These are phyloP conservation scores for Streptanthus diversifolius DNA, from an alignment of 345 rosid species.

Conservation along the genomic window DNA sequence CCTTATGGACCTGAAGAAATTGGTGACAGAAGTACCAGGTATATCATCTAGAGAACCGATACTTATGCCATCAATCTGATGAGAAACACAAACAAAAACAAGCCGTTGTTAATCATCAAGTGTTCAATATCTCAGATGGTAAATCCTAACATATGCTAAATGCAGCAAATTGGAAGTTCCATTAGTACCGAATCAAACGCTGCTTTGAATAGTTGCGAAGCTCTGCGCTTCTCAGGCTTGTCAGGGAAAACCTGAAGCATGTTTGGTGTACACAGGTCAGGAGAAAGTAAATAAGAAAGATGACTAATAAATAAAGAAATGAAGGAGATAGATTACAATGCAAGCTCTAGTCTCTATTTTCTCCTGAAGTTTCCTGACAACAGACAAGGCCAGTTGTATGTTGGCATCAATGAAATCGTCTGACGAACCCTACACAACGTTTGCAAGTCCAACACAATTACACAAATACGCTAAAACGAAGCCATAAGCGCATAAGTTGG, in stretches of 20 bases:
- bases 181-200: conserved; percentile 72
- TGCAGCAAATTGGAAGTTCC: background rate
- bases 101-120: conserved; percentile 4
- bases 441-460: conserved; percentile 41
- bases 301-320: background rate
- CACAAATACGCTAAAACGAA: background rate
- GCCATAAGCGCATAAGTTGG: background rate
- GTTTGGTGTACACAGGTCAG: background rate
- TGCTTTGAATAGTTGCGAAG: conserved; percentile 61
- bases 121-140: background rate
- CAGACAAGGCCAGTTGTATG: conserved; percentile 76
- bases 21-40: conserved; percentile 56
- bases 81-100: conserved; percentile 29
- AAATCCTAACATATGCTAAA: conserved; percentile 1
- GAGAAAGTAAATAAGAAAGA: background rate
- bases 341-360: conserved; percentile 71
- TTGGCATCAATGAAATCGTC: conserved; percentile 95
- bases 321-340: conserved; percentile 50
- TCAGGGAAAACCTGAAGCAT: conserved; percentile 79
- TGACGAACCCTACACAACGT: conserved; percentile 79
- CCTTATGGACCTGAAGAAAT: conserved; percentile 83
- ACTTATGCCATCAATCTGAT: conserved; percentile 78
- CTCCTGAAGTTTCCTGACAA: conserved; percentile 72
- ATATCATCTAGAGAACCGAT: conserved; percentile 77
- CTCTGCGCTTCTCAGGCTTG: conserved; percentile 84